Evolutionary conservation across 202 grass and related monocot genomes (phyloP), one percentile per base, ranked within the genome.

Genomic region (Panicum virgatum): DNA sequence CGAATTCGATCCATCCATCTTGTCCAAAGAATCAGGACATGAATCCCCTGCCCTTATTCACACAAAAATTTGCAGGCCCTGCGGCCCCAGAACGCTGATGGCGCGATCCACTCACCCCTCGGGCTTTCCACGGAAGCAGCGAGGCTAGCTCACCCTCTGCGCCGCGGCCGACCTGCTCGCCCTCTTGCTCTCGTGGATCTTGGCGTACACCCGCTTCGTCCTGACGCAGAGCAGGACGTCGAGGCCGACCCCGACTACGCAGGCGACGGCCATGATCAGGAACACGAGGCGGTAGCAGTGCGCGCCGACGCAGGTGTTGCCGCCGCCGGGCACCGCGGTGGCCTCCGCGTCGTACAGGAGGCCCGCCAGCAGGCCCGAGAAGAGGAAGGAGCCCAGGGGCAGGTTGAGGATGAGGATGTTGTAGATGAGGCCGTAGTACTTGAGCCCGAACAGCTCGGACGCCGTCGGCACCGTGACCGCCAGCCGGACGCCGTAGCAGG

Each of bases 391-490:
- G 12, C 96, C 96, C 0, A 98, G 92, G 2, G 96, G 96, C 34
- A 98, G 89, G 80, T 98, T 98, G 47, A 98, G 87, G 51, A 98
- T 98, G 83, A 98, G 87, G 62, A 98, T 93, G 85, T 98, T 98
- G 92, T 98, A 98, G 66, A 98, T 88, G 77, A 98, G 87, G 32
- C 96, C 96, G 45, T 98, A 98, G 87, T 98, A 89, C 88, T 96
- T 93, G 47, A 98, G 89, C 11, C 96, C 96, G 64, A 98, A 98
- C 16, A 98, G 89, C 71, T 98, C 96, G 0, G 96, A 98, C 19
- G 96, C 96, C 15, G 91, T 96, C 0, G 96, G 96, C 42, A 98
- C 96, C 0, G 96, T 91, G 22, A 98, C 73, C 4, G 96, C 96
- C 16, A 98, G 47, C 27, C 96, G 96, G 5, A 98, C 87, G 7